These are phyloP conservation scores for Chloris gayana DNA, from an alignment of 176 grass and related monocot genomes.

Conservation along the genomic window DNA sequence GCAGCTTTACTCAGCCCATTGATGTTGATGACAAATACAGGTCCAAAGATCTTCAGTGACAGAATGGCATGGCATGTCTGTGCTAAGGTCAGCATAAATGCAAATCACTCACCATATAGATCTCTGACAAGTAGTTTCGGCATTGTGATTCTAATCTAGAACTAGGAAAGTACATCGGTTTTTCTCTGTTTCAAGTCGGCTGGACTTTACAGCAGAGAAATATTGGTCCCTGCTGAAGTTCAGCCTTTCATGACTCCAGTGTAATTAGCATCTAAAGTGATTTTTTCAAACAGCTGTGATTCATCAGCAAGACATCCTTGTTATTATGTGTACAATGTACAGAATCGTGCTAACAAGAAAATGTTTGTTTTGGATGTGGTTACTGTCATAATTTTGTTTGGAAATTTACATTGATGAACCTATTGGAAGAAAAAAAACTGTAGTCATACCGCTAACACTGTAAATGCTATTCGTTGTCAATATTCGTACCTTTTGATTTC, in stretches of 20 bases:
- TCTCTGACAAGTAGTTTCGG: conserved; percentile 26
- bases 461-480: background rate
- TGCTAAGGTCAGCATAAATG: conserved; percentile 29
- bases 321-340: conserved; percentile 43
- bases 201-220: conserved; percentile 27
- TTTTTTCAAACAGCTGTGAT: conserved; percentile 46
- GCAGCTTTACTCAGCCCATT: conserved; percentile 32
- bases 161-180: conserved; percentile 25
- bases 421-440: conserved; percentile 1
- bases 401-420: background rate
- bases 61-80: conserved; percentile 28
- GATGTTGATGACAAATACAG: conserved; percentile 38
- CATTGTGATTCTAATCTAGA: conserved; percentile 40
- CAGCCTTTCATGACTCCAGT: conserved; percentile 38
- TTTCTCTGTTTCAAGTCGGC: conserved; percentile 21
- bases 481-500: background rate
- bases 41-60: conserved; percentile 31
- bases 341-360: conserved; percentile 40
- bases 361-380: conserved; percentile 6
- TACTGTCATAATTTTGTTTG: background rate
- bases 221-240: conserved; percentile 41
- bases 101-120: conserved; percentile 48
- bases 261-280: conserved; percentile 57
- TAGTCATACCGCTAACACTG: background rate
- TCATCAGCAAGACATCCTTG: conserved; percentile 39